These are phyloP conservation scores for Rhizoclosmatium hyalinum DNA, from an alignment of 371 early-diverging fungal genomes.

Conservation along the genomic window DNA sequence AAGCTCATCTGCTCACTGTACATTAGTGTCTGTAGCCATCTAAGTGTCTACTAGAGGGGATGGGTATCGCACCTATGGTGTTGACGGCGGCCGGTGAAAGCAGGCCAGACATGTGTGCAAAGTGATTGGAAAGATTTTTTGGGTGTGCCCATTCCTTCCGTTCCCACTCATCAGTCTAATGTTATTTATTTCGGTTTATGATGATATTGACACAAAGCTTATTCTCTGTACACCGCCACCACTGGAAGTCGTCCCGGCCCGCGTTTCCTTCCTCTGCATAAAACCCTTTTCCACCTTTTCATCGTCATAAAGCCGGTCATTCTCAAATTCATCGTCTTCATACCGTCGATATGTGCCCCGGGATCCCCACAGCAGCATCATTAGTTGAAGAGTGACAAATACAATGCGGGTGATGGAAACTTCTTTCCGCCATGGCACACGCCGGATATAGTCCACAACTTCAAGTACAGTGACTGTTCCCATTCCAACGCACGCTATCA, in stretches of 20 bases:
- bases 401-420: slow-evolving; percentile 8
- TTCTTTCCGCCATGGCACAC: neutral
- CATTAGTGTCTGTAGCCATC: neutral
- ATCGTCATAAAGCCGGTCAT: too few species aligned
- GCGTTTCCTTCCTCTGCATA: too few species aligned
- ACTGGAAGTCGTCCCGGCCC: too few species aligned
- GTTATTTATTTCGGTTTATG: too few species aligned
- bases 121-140: neutral
- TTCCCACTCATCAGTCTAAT: too few species aligned
- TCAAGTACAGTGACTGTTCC: slow-evolving; percentile 1
- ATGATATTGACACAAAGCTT: too few species aligned
- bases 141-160: neutral
- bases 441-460: neutral
- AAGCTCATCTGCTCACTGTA: neutral
- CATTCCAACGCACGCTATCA: slow-evolving; percentile 25
- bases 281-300: too few species aligned
- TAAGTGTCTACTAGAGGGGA: neutral
- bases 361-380: slow-evolving; percentile 9
- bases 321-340: neutral
- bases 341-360: neutral
- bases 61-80: neutral
- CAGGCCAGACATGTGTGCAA: slow-evolving; percentile 1
- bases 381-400: slow-evolving; percentile 2
- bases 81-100: neutral
- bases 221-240: too few species aligned